Evolutionary conservation across 148 eudicot species (phyloP).

Genomic region (Salicornia ramosissima): DNA sequence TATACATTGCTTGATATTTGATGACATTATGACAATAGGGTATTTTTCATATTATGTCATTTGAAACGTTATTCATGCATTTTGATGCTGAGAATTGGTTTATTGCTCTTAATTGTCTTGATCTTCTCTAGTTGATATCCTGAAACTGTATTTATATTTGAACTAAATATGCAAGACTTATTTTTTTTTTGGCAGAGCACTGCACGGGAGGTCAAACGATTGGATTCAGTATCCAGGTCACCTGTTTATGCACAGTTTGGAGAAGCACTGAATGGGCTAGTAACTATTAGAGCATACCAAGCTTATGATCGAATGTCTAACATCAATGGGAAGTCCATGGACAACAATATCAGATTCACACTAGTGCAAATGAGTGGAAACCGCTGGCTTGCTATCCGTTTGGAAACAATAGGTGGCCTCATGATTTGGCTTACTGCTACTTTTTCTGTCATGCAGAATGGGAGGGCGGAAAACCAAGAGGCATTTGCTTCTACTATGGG

Average conservation of each 20-base stretch:
- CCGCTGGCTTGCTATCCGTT: slow-evolving; percentile 92
- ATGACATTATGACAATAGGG: background rate
- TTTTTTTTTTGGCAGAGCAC: slow-evolving; percentile 66
- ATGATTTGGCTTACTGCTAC: slow-evolving; percentile 97
- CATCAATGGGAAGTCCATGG: slow-evolving; percentile 84
- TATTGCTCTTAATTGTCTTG: background rate
- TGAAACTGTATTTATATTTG: too few species aligned
- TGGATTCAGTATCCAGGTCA: slow-evolving; percentile 78
- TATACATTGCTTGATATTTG: background rate
- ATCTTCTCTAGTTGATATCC: background rate
- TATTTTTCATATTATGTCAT: background rate
- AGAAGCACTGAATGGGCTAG: slow-evolving; percentile 82
- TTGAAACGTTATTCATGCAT: background rate
- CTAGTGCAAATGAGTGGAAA: slow-evolving; percentile 85
- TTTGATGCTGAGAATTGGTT: background rate
- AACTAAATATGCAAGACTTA: too few species aligned
- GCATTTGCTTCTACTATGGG: slow-evolving; percentile 96
- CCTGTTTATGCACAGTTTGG: slow-evolving; percentile 95
- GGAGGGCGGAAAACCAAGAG: slow-evolving; percentile 81
- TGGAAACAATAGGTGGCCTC: slow-evolving; percentile 84
- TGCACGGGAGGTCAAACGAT: slow-evolving; percentile 87
- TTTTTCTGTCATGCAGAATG: slow-evolving; percentile 94
- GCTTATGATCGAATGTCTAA: slow-evolving; percentile 86
- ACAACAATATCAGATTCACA: slow-evolving; percentile 78
- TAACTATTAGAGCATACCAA: slow-evolving; percentile 86